These are phyloP conservation scores for Plasmodium yoelii DNA, from an alignment of 169 alveolate genomes.

Conservation along the genomic window DNA sequence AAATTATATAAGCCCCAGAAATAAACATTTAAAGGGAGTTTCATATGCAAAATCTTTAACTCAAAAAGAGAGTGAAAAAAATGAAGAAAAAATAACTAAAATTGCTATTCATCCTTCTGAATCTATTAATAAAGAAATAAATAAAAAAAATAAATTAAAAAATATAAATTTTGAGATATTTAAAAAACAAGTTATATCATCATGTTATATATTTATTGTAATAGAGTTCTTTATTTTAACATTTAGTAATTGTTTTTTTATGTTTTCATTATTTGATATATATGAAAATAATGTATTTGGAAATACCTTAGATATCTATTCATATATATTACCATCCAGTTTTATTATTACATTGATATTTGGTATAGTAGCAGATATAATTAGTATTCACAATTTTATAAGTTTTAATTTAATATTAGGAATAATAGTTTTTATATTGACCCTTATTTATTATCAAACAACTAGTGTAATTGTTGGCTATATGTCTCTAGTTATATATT, in stretches of 20 bases:
- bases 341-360: constrained; percentile 59
- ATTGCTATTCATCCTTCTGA: too few relatives aligned
- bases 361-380: constrained; percentile 68
- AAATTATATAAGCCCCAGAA: too few relatives aligned
- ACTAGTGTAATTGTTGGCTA: constrained; percentile 40
- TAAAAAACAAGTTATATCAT: constrained; percentile 40
- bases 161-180: constrained; percentile 2
- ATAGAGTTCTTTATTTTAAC: constrained; percentile 64
- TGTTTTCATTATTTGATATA: constrained; percentile 71
- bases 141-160: background rate
- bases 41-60: too few relatives aligned
- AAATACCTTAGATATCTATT: constrained; percentile 41
- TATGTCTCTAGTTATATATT: constrained; percentile 36
- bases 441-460: constrained; percentile 26
- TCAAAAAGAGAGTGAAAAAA: background rate
- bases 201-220: constrained; percentile 48
- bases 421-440: constrained; percentile 17
- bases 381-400: constrained; percentile 44
- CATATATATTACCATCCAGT: constrained; percentile 44
- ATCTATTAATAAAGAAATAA: too few relatives aligned
- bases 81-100: background rate
- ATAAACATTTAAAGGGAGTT: too few relatives aligned
- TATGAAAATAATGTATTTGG: constrained; percentile 60
- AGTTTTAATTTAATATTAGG: constrained; percentile 61
- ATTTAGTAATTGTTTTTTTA: constrained; percentile 54